phyloP scores from a whole-genome alignment of 2,329 filamentous ascomycete genomes.

The Botrytis galanthina region DNA sequence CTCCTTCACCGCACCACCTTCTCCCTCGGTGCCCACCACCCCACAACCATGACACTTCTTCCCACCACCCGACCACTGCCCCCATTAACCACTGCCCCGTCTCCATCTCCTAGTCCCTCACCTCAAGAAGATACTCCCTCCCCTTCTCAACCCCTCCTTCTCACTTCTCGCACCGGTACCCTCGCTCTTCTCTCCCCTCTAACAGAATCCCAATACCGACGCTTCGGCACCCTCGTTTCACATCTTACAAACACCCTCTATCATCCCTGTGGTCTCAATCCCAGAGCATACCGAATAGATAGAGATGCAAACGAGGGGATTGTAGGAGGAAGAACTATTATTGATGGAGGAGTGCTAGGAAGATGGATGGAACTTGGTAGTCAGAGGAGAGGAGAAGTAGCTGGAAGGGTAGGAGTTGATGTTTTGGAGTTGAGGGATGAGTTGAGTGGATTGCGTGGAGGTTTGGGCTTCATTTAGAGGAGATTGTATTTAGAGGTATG shows the following conservation, averaged over 20 bases:
- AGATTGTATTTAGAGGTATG: background rate
- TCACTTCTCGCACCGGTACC: slow-evolving; percentile 73
- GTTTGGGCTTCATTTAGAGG: slow-evolving; percentile 1
- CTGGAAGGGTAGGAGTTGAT: slow-evolving; percentile 67
- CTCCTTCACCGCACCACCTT: slow-evolving; percentile 87
- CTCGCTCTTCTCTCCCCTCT: slow-evolving; percentile 76
- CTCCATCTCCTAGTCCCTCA: slow-evolving; percentile 34
- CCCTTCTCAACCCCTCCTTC: slow-evolving; percentile 54
- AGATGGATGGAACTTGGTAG: slow-evolving; percentile 75
- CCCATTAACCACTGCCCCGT: slow-evolving; percentile 46
- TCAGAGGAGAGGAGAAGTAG: slow-evolving; percentile 68
- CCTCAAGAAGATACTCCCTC: slow-evolving; percentile 34
- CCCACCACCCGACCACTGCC: slow-evolving; percentile 58
- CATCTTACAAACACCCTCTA: slow-evolving; percentile 76
- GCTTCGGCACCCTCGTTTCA: slow-evolving; percentile 75
- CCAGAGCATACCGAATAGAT: slow-evolving; percentile 71
- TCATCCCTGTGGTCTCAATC: slow-evolving; percentile 77
- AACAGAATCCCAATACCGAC: slow-evolving; percentile 76
- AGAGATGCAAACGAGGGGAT: slow-evolving; percentile 46
- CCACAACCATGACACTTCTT: slow-evolving; percentile 72
- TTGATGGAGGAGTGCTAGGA: slow-evolving; percentile 75
- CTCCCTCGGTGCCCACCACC: slow-evolving; percentile 74
- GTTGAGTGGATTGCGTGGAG: slow-evolving; percentile 58
- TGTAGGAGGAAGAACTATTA: slow-evolving; percentile 47
- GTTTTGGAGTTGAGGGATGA: slow-evolving; percentile 68